Percentiles rank a stretch among this genome's conserved stretches.
phyloP scores from a whole-genome alignment of 768 basidiomycete species.

The Russula dissimulans region DNA sequence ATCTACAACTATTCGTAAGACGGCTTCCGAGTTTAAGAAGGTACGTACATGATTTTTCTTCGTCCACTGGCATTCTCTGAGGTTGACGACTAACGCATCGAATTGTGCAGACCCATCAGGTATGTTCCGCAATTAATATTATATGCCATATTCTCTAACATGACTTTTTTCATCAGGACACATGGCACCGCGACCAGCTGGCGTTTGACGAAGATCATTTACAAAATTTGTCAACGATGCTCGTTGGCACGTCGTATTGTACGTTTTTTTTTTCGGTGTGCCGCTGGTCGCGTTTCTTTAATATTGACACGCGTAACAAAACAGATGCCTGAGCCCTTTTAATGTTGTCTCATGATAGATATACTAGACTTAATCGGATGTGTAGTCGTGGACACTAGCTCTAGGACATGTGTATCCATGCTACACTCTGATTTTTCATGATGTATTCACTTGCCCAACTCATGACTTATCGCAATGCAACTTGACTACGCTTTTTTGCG shows the following conservation, averaged over 20 bases:
- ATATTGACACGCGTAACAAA: conserved; percentile 6
- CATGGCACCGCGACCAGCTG: conserved; percentile 84
- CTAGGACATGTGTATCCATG: neutral
- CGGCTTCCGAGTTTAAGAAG: conserved; percentile 81
- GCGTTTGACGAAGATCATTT: conserved; percentile 86
- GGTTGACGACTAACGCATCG: neutral
- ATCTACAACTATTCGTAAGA: conserved; percentile 80
- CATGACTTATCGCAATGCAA: neutral
- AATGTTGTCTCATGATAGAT: neutral
- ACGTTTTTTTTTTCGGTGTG: conserved; percentile 25
- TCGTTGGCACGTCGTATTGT: conserved; percentile 88
- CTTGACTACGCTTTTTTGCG: neutral
- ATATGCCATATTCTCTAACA: neutral
- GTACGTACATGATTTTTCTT: conserved; percentile 30
- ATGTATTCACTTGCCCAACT: neutral
- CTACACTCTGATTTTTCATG: neutral
- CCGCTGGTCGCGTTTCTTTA: conserved; percentile 17
- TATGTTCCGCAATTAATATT: conserved; percentile 2
- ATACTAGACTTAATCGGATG: neutral
- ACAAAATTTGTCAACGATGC: conserved; percentile 77
- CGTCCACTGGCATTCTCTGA: neutral
- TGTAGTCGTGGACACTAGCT: neutral
- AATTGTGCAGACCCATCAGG: conserved; percentile 30
- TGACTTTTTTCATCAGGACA: conserved; percentile 45
- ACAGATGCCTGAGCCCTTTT: conserved; percentile 22